Conservation (phyloP, 805 yeast genomes). For the Groenewaldozyma tartarivorans region DNA sequence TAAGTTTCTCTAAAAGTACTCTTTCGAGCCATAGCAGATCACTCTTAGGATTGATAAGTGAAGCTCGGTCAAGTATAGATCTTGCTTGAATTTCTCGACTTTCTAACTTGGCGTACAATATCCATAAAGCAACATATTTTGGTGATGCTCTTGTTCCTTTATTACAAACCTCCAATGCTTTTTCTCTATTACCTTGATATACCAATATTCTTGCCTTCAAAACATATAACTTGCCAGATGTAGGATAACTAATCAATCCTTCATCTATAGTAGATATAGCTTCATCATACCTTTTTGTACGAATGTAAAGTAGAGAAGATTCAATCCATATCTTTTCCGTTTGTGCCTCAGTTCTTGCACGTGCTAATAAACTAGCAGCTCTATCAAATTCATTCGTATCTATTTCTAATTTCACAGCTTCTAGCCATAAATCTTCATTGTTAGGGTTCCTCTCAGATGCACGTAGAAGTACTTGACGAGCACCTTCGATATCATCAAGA, state of each 20-base stretch:
- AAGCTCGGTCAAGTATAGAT: slow-evolving; percentile 59
- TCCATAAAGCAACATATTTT: slow-evolving; percentile 42
- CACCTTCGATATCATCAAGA: slow-evolving; percentile 38
- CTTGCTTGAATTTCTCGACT: slow-evolving; percentile 51
- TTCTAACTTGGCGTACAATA: slow-evolving; percentile 39
- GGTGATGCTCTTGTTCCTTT: slow-evolving; percentile 44
- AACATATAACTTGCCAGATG: slow-evolving; percentile 43
- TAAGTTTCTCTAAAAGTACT: slow-evolving; percentile 45
- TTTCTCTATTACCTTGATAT: slow-evolving; percentile 21
- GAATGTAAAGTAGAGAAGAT: slow-evolving; percentile 44
- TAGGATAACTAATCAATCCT: slow-evolving; percentile 43
- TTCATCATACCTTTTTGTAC: slow-evolving; percentile 23
- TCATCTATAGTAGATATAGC: slow-evolving; percentile 36
- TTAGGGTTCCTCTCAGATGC: slow-evolving; percentile 38
- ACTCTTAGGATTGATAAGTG: slow-evolving; percentile 34
- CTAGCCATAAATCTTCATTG: slow-evolving; percentile 56
- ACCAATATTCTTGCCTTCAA: slow-evolving; percentile 53
- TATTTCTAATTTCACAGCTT: slow-evolving; percentile 57
- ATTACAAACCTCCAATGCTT: slow-evolving; percentile 40
- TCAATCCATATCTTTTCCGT: slow-evolving; percentile 54
- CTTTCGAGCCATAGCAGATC: slow-evolving; percentile 52
- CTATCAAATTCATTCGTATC: slow-evolving; percentile 29
- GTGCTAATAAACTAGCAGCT: slow-evolving; percentile 31
- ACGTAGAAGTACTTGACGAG: slow-evolving; percentile 43
- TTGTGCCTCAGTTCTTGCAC: slow-evolving; percentile 32